Evolutionary conservation across 73 alveolate genomes (phyloP).

Genomic region (Tetrahymena thermophila): DNA sequence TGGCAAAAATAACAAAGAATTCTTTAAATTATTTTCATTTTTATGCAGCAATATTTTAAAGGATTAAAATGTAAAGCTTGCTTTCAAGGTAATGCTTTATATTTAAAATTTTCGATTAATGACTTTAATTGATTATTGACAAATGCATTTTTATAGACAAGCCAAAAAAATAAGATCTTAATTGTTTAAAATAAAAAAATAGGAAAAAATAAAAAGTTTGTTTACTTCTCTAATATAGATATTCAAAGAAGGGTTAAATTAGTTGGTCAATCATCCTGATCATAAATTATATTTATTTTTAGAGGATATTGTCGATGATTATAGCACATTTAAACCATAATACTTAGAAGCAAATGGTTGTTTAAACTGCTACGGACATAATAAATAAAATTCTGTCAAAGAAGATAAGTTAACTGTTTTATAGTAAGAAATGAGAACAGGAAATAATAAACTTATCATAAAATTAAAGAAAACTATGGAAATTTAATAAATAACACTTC

Average conservation of each 20-base stretch:
- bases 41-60: background rate
- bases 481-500: background rate
- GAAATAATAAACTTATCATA: background rate
- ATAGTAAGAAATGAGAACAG: background rate
- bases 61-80: background rate
- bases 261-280: background rate
- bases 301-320: background rate
- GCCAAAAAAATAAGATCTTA: background rate
- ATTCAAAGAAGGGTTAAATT: background rate
- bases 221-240: background rate
- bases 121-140: background rate
- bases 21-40: background rate
- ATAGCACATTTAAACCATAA: background rate
- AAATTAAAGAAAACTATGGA: background rate
- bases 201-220: background rate
- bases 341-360: background rate
- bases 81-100: background rate
- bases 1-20: background rate
- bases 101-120: background rate
- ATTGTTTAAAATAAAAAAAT: background rate
- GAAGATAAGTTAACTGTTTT: background rate
- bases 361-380: background rate
- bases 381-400: background rate
- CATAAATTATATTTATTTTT: background rate
- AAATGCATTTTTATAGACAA: background rate